Conservation (phyloP, 352 stramenopile genomes). For the Thraustochytrium striatum region DNA sequence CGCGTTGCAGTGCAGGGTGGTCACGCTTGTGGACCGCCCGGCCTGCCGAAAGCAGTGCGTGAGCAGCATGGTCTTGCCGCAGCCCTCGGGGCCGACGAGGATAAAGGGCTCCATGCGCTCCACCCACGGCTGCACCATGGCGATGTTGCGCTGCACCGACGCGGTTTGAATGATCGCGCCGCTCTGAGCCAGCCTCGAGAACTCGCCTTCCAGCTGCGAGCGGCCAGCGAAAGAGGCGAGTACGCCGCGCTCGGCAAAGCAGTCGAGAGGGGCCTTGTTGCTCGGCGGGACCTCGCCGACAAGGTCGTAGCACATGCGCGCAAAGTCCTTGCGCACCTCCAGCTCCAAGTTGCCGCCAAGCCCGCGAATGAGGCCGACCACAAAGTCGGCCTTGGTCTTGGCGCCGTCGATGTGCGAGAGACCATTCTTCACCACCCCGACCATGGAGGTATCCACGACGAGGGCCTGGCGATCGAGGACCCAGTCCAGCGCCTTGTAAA, state of each 20-base stretch:
- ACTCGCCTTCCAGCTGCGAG: constrained; percentile 9
- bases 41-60: constrained; percentile 75
- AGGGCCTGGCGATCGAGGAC: constrained; percentile 73
- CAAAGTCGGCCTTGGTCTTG: constrained; percentile 78
- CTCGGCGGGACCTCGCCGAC: constrained; percentile 79
- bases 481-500: constrained; percentile 76
- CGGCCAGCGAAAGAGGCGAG: constrained; percentile 24
- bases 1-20: constrained; percentile 85
- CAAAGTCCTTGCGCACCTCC: constrained; percentile 68
- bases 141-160: constrained; percentile 75
- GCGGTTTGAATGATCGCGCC: constrained; percentile 69
- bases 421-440: constrained; percentile 85
- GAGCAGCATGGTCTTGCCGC: constrained; percentile 90
- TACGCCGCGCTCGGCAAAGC: constrained; percentile 65
- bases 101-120: constrained; percentile 88
- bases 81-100: constrained; percentile 84
- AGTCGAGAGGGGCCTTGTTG: constrained; percentile 75
- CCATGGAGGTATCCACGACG: constrained; percentile 83
- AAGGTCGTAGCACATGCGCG: constrained; percentile 80
- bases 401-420: constrained; percentile 81
- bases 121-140: constrained; percentile 82
- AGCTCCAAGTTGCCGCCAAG: constrained; percentile 82
- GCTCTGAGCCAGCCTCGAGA: constrained; percentile 57
- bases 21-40: constrained; percentile 64
- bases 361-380: constrained; percentile 80